Base-by-base conservation (phyloP, 148 eudicot species). In the Persicaria tinctoria region DNA sequence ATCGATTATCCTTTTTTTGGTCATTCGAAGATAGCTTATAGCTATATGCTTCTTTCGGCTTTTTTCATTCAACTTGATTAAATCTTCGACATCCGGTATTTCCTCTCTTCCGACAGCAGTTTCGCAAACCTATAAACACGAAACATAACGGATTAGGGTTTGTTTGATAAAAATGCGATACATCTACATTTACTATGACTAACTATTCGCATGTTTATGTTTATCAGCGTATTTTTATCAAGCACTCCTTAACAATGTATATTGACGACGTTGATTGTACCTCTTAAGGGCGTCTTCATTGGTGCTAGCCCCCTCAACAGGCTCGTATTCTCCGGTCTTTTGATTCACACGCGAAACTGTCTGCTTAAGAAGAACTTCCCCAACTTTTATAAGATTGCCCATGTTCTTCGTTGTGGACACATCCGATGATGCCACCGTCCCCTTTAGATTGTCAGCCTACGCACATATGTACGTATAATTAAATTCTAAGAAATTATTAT, bases 101-200 rank as follows among this genome's bases (percentile, higher is more conserved):
- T 90, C 75, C 80, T 83, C 74, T 90, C 91, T 3, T 84, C 85
- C 0, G 91, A 83, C 14, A 92, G 89, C 75, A 74, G 70, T 74
- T 83, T 68, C 6, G 97, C 90, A 7, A 92, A 90, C 76, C 38
- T 32, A 32, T 32, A 32, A 32, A 32, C 38, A 32, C 38, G 38
- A 32, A 32, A 32, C 38, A 32, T 32, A 32, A 32, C 38, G 38
- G 38, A 32, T 32, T 32, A 32, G 38, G 38, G 38, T 32, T 32
- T 32, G 38, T 32, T 32, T 32, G 38, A 32, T 32, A 32, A 32
- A 32, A 32, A 32, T 1, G 38, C 2, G 38, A 32, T 32, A 32
- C 38, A 32, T 32, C 38, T 32, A 20, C 23, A 20, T 20, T 20
- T 20, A 20, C 23, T 20, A 20, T 20, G 0, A 20, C 23, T 20